phyloP scores from a whole-genome alignment of 2,329 filamentous ascomycete species.

The Paramyrothecium sp. region DNA sequence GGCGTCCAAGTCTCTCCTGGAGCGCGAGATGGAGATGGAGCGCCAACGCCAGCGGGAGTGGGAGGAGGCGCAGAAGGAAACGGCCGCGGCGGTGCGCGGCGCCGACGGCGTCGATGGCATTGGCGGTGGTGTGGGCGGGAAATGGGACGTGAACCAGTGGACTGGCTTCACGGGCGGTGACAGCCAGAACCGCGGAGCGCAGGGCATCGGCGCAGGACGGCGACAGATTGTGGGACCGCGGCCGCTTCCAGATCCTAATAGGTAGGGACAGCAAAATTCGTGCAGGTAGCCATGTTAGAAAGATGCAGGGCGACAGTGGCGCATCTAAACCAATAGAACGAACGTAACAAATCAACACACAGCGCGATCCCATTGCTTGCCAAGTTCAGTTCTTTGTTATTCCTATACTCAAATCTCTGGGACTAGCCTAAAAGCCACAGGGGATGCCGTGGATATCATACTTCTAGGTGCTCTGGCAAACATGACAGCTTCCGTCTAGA shows the following conservation, averaged over 20 bases:
- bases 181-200: conserved; percentile 64
- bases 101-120: conserved; percentile 58
- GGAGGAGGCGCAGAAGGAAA: conserved; percentile 71
- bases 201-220: conserved; percentile 67
- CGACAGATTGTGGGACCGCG: conserved; percentile 79
- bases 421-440: too few species aligned
- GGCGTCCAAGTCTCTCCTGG: conserved; percentile 69
- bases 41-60: conserved; percentile 74
- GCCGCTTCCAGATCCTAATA: conserved; percentile 50
- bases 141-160: conserved; percentile 78
- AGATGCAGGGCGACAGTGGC: conserved; percentile 1
- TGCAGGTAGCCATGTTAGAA: conserved; percentile 17
- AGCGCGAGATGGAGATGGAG: conserved; percentile 80
- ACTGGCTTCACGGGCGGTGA: conserved; percentile 73
- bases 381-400: neutral
- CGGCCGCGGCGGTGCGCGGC: conserved; percentile 52
- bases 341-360: neutral
- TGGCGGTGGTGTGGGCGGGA: conserved; percentile 64
- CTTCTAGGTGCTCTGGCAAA: too few species aligned
- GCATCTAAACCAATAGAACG: neutral
- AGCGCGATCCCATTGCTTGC: neutral
- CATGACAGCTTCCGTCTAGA: too few species aligned
- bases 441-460: too few species aligned
- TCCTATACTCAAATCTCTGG: too few species aligned
- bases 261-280: neutral